phyloP scores from a whole-genome alignment of 2,329 filamentous ascomycete genomes.

The Cladobotryum mycophilum region DNA sequence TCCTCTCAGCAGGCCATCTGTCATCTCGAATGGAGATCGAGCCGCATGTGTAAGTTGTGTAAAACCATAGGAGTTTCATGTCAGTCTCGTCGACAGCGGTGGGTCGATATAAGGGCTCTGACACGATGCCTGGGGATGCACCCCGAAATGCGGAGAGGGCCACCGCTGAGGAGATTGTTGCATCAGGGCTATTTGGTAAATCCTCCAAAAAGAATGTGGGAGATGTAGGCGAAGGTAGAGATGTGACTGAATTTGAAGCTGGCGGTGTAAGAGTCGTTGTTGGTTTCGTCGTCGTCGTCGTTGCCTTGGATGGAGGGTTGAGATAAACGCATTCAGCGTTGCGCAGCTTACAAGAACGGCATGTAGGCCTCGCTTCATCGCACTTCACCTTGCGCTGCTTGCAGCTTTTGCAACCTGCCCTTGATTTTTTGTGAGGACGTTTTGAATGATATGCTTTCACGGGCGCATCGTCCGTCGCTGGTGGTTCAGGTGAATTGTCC shows the following conservation, averaged over 20 bases:
- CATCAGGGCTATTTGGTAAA: no score
- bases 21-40: conserved; percentile 39
- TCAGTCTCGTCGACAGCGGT: conserved; percentile 33
- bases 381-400: conserved; percentile 52
- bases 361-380: conserved; percentile 44
- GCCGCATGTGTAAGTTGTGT: conserved; percentile 39
- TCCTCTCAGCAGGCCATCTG: conserved; percentile 28
- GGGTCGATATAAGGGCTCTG: conserved; percentile 26
- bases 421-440: conserved; percentile 50
- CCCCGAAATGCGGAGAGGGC: neutral
- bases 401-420: conserved; percentile 48
- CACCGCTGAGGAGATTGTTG: neutral
- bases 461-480: neutral
- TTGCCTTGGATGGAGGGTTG: neutral
- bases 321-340: conserved; percentile 43
- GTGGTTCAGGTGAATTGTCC: conserved; percentile 3
- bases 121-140: conserved; percentile 10
- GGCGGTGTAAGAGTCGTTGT: conserved; percentile 2
- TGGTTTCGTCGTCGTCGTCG: conserved; percentile 5
- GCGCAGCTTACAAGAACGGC: conserved; percentile 43
- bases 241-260: neutral
- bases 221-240: conserved; percentile 5
- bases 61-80: conserved; percentile 52
- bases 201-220: neutral
- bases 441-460: conserved; percentile 34